These are phyloP conservation scores for Candida odintsovae DNA, from an alignment of 805 yeast genomes.

Conservation along the genomic window DNA sequence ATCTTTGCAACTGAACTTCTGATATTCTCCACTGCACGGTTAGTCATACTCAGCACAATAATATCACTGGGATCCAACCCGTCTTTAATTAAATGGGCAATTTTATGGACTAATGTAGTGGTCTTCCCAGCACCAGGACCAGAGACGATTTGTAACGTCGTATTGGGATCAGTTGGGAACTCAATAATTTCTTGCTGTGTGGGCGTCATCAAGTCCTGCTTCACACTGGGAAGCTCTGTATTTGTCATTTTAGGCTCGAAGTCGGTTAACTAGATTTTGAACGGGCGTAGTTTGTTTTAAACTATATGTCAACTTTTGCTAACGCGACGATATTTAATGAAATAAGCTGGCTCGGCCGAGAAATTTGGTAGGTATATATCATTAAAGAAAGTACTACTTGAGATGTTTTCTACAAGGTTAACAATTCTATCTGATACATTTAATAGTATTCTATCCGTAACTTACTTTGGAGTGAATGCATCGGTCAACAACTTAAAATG, in stretches of 20 bases:
- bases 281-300: too few species aligned
- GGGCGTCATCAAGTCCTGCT: constrained; percentile 29
- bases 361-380: too few species aligned
- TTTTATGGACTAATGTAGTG: constrained; percentile 46
- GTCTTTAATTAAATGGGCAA: constrained; percentile 39
- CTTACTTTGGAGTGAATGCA: constrained; percentile 28
- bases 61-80: constrained; percentile 46
- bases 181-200: constrained; percentile 43
- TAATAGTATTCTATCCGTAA: too few species aligned
- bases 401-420: too few species aligned
- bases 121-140: constrained; percentile 81
- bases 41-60: constrained; percentile 61
- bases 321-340: too few species aligned
- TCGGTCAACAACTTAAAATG: constrained; percentile 41
- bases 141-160: constrained; percentile 48
- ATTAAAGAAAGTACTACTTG: too few species aligned
- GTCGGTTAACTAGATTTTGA: too few species aligned
- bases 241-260: background rate
- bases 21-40: constrained; percentile 53
- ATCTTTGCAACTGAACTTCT: constrained; percentile 25
- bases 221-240: background rate
- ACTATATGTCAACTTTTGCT: too few species aligned
- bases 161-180: constrained; percentile 31
- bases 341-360: too few species aligned
- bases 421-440: too few species aligned